Percentiles rank a stretch among this genome's conserved stretches.
These are phyloP conservation scores for Colletotrichum sp. DNA, from an alignment of 2,329 filamentous ascomycete species.

Conservation along the genomic window DNA sequence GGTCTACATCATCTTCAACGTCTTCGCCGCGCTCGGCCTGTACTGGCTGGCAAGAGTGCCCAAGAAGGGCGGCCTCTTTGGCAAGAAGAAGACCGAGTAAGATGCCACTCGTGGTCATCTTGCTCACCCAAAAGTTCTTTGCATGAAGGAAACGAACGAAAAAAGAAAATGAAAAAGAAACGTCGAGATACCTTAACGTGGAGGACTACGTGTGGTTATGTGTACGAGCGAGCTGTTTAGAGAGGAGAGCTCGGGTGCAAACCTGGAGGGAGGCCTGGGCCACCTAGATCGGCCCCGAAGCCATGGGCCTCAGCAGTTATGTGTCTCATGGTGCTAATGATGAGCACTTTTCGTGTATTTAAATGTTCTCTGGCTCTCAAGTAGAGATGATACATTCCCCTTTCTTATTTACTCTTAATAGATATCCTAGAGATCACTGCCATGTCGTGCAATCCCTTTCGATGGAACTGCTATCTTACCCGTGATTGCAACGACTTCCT, in stretches of 20 bases:
- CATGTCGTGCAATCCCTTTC: no score
- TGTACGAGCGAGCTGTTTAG: constrained; percentile 9
- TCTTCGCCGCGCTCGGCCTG: constrained; percentile 57
- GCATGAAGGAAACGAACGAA: not conserved
- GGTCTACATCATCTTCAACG: constrained; percentile 64
- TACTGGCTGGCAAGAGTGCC: constrained; percentile 61
- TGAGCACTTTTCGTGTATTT: not conserved
- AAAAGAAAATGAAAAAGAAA: not conserved
- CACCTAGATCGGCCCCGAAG: not conserved
- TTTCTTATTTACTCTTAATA: not conserved
- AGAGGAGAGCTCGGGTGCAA: constrained; percentile 7
- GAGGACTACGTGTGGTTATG: not conserved
- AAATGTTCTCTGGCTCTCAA: not conserved
- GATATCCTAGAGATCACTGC: not conserved
- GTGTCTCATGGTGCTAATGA: not conserved
- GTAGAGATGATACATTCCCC: not conserved
- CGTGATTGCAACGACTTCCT: no score
- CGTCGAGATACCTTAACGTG: not conserved
- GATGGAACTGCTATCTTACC: no score
- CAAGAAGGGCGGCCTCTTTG: constrained; percentile 37
- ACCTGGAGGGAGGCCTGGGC: not conserved
- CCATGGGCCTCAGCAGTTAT: not conserved
- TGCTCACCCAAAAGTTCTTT: not conserved
- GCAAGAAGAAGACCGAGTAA: constrained; percentile 37
- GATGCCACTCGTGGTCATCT: not conserved